A percentile compares a stretch with the other conserved stretches of the same genome.
Evolutionary conservation across 352 stramenopile species (phyloP).

Genomic region (Thalassiosira livingstoniorum): DNA sequence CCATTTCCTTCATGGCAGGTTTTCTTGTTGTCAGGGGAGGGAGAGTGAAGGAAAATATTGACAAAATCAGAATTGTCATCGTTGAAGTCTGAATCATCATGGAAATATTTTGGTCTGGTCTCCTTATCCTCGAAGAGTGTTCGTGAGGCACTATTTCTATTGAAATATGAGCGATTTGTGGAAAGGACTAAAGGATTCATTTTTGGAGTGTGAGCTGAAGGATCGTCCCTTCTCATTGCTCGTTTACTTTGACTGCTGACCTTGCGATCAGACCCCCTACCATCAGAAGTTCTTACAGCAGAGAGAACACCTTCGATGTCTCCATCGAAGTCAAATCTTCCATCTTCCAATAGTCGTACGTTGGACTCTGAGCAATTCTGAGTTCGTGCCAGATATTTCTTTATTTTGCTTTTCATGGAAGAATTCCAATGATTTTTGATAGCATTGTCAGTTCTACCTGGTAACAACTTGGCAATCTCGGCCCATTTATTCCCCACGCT

Average conservation of each 20-base stretch:
- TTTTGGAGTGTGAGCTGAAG: neutral
- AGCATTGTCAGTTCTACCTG: constrained; percentile 87
- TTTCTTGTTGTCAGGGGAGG: no score
- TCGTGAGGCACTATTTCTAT: constrained; percentile 51
- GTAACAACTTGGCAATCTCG: constrained; percentile 85
- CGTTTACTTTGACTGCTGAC: neutral
- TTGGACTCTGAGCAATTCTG: constrained; percentile 68
- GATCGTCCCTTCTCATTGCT: neutral
- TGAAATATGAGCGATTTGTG: neutral
- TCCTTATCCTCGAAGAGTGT: constrained; percentile 47
- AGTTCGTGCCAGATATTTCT: constrained; percentile 76
- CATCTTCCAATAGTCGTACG: constrained; percentile 74
- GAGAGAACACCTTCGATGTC: constrained; percentile 83
- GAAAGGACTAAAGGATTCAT: constrained; percentile 3
- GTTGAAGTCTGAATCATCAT: neutral
- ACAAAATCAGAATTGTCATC: constrained; percentile 17
- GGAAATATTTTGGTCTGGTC: neutral
- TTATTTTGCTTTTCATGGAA: constrained; percentile 87
- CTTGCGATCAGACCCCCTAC: constrained; percentile 9
- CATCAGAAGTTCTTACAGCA: constrained; percentile 67
- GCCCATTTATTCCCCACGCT: constrained; percentile 83
- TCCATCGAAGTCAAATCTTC: constrained; percentile 83
- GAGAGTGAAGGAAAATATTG: constrained; percentile 54
- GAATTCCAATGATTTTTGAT: constrained; percentile 91
- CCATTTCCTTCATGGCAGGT: constrained; percentile 7